These are phyloP conservation scores for Zasmidium angulare DNA, from an alignment of 2,329 filamentous ascomycete genomes.

Conservation along the genomic window DNA sequence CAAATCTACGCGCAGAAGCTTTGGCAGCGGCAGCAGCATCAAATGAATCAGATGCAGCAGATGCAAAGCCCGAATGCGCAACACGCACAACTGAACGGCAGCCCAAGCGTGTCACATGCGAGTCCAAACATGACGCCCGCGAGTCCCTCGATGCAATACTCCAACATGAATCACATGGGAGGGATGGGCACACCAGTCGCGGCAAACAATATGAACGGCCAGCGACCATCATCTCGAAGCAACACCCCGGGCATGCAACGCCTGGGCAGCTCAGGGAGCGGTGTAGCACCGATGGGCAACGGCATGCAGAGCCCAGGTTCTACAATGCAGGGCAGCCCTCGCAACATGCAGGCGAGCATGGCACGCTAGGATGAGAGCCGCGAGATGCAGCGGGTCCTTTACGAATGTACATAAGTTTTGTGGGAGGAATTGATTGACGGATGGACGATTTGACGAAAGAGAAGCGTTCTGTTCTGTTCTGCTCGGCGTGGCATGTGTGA, in stretches of 20 bases:
- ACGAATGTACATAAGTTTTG: not conserved
- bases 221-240: conserved; percentile 29
- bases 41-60: conserved; percentile 28
- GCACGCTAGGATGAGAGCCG: conserved; percentile 20
- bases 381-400: not conserved
- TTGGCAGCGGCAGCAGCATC: conserved; percentile 31
- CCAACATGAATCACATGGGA: conserved; percentile 21
- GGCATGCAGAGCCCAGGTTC: conserved; percentile 35
- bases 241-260: conserved; percentile 35
- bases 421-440: not conserved
- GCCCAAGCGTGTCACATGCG: conserved; percentile 29
- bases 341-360: conserved; percentile 33
- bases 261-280: conserved; percentile 32
- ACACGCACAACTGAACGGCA: conserved; percentile 28
- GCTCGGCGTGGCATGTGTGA: not conserved
- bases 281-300: conserved; percentile 21
- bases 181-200: conserved; percentile 9
- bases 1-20: conserved; percentile 31
- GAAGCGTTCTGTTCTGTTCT: not conserved
- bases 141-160: conserved; percentile 23
- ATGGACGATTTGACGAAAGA: not conserved
- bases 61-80: conserved; percentile 27
- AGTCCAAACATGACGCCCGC: conserved; percentile 32
- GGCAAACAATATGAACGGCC: conserved; percentile 9
- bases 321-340: conserved; percentile 31